phyloP scores from a whole-genome alignment of 768 basidiomycete genomes.

The Tylopilus felleus region DNA sequence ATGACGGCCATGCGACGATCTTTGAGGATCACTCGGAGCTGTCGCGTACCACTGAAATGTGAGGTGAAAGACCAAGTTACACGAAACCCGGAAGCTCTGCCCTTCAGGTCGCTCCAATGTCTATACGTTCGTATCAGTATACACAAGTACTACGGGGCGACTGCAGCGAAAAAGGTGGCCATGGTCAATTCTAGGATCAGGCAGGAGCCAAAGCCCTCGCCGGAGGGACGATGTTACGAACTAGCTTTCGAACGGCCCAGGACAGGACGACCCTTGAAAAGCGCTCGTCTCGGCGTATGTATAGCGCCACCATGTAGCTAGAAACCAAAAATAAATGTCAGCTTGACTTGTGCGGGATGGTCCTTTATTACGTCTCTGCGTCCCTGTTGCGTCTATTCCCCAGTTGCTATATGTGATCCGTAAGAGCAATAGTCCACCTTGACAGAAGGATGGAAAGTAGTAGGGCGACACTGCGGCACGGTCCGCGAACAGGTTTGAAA shows the following conservation, averaged over 20 bases:
- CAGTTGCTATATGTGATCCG: neutral
- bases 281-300: neutral
- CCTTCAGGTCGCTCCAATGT: neutral
- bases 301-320: conserved; percentile 6
- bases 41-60: no score
- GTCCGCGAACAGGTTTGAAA: conserved; percentile 15
- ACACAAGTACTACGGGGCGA: no score
- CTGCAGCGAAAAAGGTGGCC: neutral
- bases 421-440: neutral
- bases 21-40: no score
- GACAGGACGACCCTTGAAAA: neutral
- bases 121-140: no score
- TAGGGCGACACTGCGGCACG: conserved; percentile 14
- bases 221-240: neutral
- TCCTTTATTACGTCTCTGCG: neutral
- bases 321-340: conserved; percentile 5
- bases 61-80: no score
- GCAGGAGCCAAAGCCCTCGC: neutral
- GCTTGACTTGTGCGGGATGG: neutral
- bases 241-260: neutral
- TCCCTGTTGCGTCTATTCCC: neutral
- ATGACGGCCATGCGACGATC: no score
- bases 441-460: neutral
- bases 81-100: no score
- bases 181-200: neutral